Conservation (phyloP, 73 alveolate genomes). For the Tetrahymena thermophila region DNA sequence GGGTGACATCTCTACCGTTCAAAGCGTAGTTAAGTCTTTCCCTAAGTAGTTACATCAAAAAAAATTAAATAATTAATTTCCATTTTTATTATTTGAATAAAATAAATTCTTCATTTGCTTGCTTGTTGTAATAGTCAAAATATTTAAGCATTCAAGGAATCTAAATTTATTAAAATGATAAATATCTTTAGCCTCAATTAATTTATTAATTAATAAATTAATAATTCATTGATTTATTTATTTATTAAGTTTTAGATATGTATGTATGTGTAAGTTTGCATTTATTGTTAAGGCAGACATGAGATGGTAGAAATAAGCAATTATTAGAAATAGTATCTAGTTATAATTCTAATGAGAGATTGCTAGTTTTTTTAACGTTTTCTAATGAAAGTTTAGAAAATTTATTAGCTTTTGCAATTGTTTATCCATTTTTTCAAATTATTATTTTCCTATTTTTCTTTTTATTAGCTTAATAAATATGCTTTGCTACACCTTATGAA, state of each 20-base stretch:
- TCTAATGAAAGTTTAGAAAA: not conserved
- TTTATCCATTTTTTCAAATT: not conserved
- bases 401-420: not conserved
- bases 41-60: not conserved
- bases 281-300: too few relatives aligned
- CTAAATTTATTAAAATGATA: not conserved
- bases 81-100: too few relatives aligned
- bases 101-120: not conserved
- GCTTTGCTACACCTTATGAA: not conserved
- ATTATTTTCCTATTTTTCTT: not conserved
- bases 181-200: not conserved
- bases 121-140: not conserved
- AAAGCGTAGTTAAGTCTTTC: constrained; percentile 86
- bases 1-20: constrained; percentile 77
- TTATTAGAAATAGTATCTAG: not conserved
- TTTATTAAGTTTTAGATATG: too few relatives aligned
- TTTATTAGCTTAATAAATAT: too few relatives aligned
- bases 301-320: not conserved
- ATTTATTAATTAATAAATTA: too few relatives aligned
- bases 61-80: not conserved
- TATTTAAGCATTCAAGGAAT: not conserved
- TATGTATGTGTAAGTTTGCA: not conserved
- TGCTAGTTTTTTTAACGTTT: not conserved
- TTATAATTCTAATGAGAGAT: not conserved
- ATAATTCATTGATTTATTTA: too few relatives aligned